Evolutionary conservation across 768 basidiomycete genomes (phyloP).

Genomic region (Amyloporia xantha): DNA sequence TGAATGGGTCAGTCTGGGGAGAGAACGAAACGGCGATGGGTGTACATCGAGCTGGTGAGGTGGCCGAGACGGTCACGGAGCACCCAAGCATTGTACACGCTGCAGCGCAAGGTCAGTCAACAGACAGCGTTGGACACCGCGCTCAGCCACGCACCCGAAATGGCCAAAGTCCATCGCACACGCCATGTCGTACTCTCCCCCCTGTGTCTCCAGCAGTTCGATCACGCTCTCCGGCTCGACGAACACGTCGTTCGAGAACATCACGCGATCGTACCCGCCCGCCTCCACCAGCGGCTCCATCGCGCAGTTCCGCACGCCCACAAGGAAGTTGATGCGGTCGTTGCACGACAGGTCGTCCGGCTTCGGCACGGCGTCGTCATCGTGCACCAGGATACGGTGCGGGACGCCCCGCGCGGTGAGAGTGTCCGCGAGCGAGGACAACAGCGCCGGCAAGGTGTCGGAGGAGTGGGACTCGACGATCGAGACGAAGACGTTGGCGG

Average conservation of each 20-base stretch:
- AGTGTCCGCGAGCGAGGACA: conserved; percentile 20
- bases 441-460: conserved; percentile 27
- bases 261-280: conserved; percentile 32
- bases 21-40: too few species aligned
- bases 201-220: conserved; percentile 32
- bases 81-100: conserved; percentile 34
- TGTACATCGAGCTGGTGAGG: conserved; percentile 12
- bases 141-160: conserved; percentile 14
- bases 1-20: too few species aligned
- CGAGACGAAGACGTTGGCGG: conserved; percentile 36
- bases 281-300: conserved; percentile 32
- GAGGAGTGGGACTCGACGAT: conserved; percentile 33
- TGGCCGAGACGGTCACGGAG: conserved; percentile 29
- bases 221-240: conserved; percentile 34
- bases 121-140: neutral
- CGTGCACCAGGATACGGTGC: conserved; percentile 25
- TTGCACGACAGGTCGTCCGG: conserved; percentile 22
- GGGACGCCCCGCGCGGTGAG: conserved; percentile 22
- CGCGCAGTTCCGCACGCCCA: conserved; percentile 34
- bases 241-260: conserved; percentile 38
- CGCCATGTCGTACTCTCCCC: conserved; percentile 36
- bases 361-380: conserved; percentile 18
- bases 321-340: conserved; percentile 31
- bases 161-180: conserved; percentile 35
- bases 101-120: neutral